phyloP scores from a whole-genome alignment of 345 rosid genomes.

The Ceriops decandra region DNA sequence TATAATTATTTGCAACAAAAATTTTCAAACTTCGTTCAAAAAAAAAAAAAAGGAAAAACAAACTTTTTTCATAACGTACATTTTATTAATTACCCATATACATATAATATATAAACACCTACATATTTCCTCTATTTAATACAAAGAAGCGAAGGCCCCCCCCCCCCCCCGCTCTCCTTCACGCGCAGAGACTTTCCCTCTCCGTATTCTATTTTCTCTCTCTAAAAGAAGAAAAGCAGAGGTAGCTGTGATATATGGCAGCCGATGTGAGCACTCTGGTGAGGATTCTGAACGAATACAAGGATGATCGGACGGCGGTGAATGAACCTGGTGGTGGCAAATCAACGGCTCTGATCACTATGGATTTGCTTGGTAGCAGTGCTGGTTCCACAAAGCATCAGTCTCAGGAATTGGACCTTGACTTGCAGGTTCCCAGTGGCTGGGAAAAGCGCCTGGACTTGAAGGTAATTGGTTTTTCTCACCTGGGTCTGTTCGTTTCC shows the following conservation, averaged over 20 bases:
- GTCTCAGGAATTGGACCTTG: constrained; percentile 79
- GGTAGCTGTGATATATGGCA: constrained; percentile 11
- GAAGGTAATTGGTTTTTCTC: constrained; percentile 41
- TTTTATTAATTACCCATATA: background rate
- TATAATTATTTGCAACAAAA: background rate
- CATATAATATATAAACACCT: background rate
- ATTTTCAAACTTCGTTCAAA: background rate
- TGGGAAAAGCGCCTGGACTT: constrained; percentile 91
- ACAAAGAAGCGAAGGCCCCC: background rate
- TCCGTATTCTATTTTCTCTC: background rate
- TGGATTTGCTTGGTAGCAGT: constrained; percentile 57
- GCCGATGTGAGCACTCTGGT: constrained; percentile 34
- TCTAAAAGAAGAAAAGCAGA: background rate
- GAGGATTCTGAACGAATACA: constrained; percentile 20
- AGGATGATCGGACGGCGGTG: constrained; percentile 18
- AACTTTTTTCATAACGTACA: constrained; percentile 4
- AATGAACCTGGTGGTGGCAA: constrained; percentile 26
- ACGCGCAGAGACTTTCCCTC: too few species aligned
- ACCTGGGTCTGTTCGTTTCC: constrained; percentile 18
- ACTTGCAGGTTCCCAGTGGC: constrained; percentile 77
- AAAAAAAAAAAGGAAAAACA: background rate
- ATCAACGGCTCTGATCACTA: constrained; percentile 52
- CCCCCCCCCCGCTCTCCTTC: too few species aligned
- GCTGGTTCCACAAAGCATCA: constrained; percentile 25
- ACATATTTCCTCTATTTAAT: background rate